phyloP scores from a whole-genome alignment of 164 flowering plant genomes.

The Tetrastigma voinierianum region DNA sequence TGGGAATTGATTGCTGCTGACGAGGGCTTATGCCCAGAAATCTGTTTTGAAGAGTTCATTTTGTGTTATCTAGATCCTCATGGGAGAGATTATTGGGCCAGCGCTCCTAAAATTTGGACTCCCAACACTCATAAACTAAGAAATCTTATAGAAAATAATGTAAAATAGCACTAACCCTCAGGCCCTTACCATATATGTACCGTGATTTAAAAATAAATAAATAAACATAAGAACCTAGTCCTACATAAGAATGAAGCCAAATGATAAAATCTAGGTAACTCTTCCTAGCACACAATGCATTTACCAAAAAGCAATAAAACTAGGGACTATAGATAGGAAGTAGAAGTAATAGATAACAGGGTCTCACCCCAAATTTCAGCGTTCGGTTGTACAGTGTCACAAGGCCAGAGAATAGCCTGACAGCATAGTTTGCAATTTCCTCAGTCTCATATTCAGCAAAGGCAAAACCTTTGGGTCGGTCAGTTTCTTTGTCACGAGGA shows the following conservation, averaged over 20 bases:
- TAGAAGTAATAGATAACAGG: background rate
- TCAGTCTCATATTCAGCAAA: constrained; percentile 85
- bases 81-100: background rate
- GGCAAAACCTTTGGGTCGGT: constrained; percentile 77
- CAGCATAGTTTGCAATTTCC: constrained; percentile 85
- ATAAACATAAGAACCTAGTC: background rate
- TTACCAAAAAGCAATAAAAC: too few relatives aligned
- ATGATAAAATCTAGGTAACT: too few relatives aligned
- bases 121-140: too few relatives aligned
- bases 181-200: too few relatives aligned
- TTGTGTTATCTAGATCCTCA: background rate
- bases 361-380: constrained; percentile 75
- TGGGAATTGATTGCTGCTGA: constrained; percentile 13
- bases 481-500: constrained; percentile 80
- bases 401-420: constrained; percentile 83
- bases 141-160: too few relatives aligned
- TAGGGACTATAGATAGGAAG: too few relatives aligned
- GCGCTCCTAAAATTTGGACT: background rate
- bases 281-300: too few relatives aligned
- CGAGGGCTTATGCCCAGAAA: constrained; percentile 65
- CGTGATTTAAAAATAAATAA: background rate
- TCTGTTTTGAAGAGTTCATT: constrained; percentile 42
- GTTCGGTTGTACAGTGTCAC: constrained; percentile 70
- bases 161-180: too few relatives aligned
- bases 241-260: too few relatives aligned